Conservation (phyloP, 129 eudicot genomes). For the Centrapalus pauciflorus region DNA sequence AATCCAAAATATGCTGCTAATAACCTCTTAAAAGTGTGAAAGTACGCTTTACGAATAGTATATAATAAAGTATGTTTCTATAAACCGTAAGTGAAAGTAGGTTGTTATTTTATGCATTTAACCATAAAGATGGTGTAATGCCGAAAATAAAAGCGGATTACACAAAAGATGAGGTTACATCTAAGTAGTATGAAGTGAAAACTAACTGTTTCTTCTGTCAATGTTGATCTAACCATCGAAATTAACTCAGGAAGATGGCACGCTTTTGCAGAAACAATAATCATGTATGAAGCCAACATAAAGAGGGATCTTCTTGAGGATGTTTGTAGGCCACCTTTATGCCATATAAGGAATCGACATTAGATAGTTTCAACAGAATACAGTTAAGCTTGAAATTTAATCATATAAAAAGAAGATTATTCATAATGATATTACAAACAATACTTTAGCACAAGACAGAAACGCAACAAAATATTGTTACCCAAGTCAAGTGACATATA, state of each 20-base stretch:
- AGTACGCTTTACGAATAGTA: no score
- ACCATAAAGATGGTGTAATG: no score
- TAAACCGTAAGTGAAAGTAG: no score
- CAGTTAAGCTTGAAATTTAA: neutral
- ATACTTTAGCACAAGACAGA: neutral
- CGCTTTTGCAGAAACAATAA: conserved; percentile 59
- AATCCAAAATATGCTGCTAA: no score
- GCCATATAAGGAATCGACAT: neutral
- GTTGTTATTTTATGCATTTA: no score
- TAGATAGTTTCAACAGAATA: neutral
- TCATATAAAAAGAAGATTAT: neutral
- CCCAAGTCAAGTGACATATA: neutral
- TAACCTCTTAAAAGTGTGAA: no score
- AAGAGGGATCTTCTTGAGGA: conserved; percentile 67
- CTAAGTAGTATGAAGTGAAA: conserved; percentile 9
- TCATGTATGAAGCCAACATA: conserved; percentile 69
- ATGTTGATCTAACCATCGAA: conserved; percentile 49
- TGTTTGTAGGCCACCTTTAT: conserved; percentile 54
- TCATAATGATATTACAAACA: neutral
- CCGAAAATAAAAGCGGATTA: neutral
- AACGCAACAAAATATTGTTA: neutral
- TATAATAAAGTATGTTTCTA: no score
- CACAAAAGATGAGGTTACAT: conserved; percentile 6
- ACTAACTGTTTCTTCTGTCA: conserved; percentile 66
- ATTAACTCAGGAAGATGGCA: conserved; percentile 61